A percentile compares a stretch with the other conserved stretches of the same genome.
phyloP scores from a whole-genome alignment of 306 rosid species.

The Ormosia emarginata region DNA sequence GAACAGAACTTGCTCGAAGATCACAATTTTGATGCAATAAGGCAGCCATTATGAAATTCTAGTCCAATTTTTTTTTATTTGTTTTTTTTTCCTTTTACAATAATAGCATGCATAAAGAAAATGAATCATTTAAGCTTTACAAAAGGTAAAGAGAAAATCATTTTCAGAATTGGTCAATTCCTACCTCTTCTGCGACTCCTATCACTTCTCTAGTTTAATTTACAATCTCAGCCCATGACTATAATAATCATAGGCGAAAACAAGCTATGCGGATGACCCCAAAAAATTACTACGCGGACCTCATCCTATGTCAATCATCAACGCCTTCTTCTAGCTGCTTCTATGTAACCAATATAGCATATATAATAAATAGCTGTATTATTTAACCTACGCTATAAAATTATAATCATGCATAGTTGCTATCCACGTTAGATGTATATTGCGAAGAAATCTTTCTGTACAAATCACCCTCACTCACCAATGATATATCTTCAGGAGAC shows the following conservation, averaged over 20 bases:
- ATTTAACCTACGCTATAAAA: conserved; percentile 28
- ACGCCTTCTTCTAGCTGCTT: neutral
- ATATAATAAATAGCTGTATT: conserved; percentile 6
- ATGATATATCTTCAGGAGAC: conserved; percentile 60
- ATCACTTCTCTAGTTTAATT: neutral
- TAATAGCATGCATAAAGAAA: neutral
- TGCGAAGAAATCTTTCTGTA: conserved; percentile 25
- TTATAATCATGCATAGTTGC: conserved; percentile 15
- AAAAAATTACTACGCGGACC: neutral
- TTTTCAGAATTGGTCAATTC: conserved; percentile 2
- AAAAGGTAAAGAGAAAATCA: neutral
- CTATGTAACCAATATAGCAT: neutral
- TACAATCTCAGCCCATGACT: conserved; percentile 7
- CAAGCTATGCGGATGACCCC: neutral
- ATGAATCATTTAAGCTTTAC: conserved; percentile 18
- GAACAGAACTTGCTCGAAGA: neutral
- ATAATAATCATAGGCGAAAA: conserved; percentile 7
- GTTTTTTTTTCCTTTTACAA: neutral
- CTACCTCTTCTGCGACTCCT: conserved; percentile 1
- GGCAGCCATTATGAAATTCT: neutral
- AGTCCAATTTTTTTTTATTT: too few relatives aligned
- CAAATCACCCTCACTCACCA: conserved; percentile 46
- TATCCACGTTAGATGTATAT: conserved; percentile 12
- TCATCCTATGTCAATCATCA: neutral
- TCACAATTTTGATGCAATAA: neutral